Conservation (phyloP, 371 early-diverging fungal species). For the Mucor circinelloides region DNA sequence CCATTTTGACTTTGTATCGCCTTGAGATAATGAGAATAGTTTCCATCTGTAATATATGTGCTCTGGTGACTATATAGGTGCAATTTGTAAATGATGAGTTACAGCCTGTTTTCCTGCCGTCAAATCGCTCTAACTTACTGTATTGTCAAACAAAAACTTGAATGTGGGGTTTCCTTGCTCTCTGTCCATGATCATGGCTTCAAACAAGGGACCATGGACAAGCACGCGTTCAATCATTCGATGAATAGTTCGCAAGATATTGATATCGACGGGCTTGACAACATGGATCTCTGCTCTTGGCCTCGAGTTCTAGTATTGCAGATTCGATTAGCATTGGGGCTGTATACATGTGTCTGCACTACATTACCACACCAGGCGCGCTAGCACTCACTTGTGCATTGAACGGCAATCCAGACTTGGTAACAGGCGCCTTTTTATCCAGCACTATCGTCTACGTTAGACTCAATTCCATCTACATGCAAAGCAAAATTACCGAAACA, state of each 20-base stretch:
- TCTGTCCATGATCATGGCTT: slow-evolving; percentile 70
- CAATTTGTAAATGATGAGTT: not conserved
- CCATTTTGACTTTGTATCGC: slow-evolving; percentile 80
- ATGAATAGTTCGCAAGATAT: slow-evolving; percentile 74
- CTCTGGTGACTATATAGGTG: slow-evolving; percentile 63
- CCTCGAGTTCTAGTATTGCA: slow-evolving; percentile 16
- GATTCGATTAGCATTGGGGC: not conserved
- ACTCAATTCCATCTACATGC: not conserved
- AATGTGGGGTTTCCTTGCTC: slow-evolving; percentile 70
- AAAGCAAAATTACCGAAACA: slow-evolving; percentile 52
- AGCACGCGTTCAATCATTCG: slow-evolving; percentile 84
- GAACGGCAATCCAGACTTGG: slow-evolving; percentile 67
- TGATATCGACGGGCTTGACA: slow-evolving; percentile 62
- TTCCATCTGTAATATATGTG: slow-evolving; percentile 94
- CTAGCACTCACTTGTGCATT: slow-evolving; percentile 60
- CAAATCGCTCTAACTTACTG: slow-evolving; percentile 47
- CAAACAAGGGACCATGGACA: slow-evolving; percentile 76
- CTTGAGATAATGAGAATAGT: slow-evolving; percentile 86
- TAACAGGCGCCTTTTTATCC: slow-evolving; percentile 30
- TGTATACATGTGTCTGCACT: not conserved
- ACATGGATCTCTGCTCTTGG: slow-evolving; percentile 70
- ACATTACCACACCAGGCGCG: slow-evolving; percentile 22
- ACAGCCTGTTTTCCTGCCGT: not conserved
- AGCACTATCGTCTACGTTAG: slow-evolving; percentile 24
- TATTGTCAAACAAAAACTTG: slow-evolving; percentile 71